phyloP scores from a whole-genome alignment of 306 rosid species.

The Lathyrus sativus region DNA sequence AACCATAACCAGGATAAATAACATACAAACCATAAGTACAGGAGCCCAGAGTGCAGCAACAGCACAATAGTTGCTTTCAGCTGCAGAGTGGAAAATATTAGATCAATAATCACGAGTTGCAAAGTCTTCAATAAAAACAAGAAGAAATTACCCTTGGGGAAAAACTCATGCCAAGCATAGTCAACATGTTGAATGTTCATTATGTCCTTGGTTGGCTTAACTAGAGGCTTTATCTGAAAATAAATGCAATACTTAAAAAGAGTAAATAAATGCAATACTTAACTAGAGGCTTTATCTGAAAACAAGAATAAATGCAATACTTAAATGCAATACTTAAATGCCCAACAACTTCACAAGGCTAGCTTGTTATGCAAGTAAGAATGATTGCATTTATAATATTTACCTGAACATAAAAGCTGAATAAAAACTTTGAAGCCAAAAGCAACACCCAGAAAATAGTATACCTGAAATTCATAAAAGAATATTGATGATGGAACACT shows the following conservation, averaged over 20 bases:
- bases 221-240: slow-evolving; percentile 85
- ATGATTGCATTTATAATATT: slow-evolving; percentile 9
- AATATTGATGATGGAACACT: slow-evolving; percentile 36
- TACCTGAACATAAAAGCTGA: slow-evolving; percentile 89
- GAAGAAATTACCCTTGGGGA: slow-evolving; percentile 70
- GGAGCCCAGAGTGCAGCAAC: slow-evolving; percentile 87
- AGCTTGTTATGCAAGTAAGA: slow-evolving; percentile 25
- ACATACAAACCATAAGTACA: slow-evolving; percentile 65
- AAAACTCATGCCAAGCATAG: slow-evolving; percentile 93
- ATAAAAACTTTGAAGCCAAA: slow-evolving; percentile 68
- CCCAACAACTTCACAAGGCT: slow-evolving; percentile 32
- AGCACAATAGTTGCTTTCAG: slow-evolving; percentile 69
- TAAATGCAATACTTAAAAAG: slow-evolving; percentile 31
- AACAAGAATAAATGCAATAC: too few species aligned
- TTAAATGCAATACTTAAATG: slow-evolving; percentile 31
- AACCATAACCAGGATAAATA: slow-evolving; percentile 33
- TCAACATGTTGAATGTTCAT: slow-evolving; percentile 69
- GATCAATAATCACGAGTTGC: slow-evolving; percentile 27
- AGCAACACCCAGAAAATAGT: slow-evolving; percentile 89
- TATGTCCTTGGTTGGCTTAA: slow-evolving; percentile 83
- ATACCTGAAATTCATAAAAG: slow-evolving; percentile 65
- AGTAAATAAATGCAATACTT: slow-evolving; percentile 41
- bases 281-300: slow-evolving; percentile 87
- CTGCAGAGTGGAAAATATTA: slow-evolving; percentile 53
- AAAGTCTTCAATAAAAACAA: slow-evolving; percentile 31